Evolutionary conservation across 2,329 filamentous ascomycete species (phyloP).

Genomic region (Penicillium rolfsii): DNA sequence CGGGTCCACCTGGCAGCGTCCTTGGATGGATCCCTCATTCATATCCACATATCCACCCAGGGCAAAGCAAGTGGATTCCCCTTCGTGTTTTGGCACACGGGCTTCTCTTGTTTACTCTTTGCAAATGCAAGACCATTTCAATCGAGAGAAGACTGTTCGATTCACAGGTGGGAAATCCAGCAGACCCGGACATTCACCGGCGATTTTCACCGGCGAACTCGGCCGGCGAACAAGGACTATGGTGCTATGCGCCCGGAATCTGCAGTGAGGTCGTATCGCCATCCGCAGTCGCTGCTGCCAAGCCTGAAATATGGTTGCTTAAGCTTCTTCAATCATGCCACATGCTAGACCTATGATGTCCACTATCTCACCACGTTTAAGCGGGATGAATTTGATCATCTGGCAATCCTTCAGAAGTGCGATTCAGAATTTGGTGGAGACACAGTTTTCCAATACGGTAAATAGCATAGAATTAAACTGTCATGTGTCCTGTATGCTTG

Average conservation of each 20-base stretch:
- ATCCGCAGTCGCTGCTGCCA: background rate
- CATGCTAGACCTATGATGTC: background rate
- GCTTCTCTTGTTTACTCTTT: background rate
- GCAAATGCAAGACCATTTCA: background rate
- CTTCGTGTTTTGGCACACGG: too few species aligned
- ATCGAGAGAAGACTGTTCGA: background rate
- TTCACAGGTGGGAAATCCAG: background rate
- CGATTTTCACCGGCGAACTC: conserved; percentile 4
- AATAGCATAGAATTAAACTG: background rate
- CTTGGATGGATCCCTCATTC: too few species aligned
- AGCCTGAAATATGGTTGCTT: background rate
- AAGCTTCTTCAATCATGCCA: background rate
- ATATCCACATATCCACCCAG: too few species aligned
- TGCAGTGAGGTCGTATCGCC: background rate
- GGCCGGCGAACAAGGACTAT: background rate
- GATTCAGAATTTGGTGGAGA: background rate
- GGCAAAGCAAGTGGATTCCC: too few species aligned
- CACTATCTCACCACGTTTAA: background rate
- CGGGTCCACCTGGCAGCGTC: too few species aligned
- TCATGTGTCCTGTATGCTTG: background rate
- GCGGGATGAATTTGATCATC: background rate
- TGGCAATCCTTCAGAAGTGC: background rate
- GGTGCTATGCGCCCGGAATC: background rate
- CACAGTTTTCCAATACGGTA: background rate
- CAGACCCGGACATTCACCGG: background rate